Percentiles rank a stretch among this genome's conserved stretches.
Evolutionary conservation across 225 moss, liverwort and hornwort species (phyloP).

Genomic region (Anthoceros angustus): DNA sequence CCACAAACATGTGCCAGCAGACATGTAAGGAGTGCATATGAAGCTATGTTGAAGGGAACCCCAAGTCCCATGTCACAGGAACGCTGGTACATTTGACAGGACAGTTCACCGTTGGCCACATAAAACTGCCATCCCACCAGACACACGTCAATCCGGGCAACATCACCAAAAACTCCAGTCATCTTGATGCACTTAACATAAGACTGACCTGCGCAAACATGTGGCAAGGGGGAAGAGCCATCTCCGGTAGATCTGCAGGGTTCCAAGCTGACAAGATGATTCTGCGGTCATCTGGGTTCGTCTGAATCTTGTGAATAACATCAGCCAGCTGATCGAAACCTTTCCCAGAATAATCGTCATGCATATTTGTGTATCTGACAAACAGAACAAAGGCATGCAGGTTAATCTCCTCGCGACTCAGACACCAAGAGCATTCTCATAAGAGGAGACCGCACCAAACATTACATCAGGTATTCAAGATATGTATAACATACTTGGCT

Average conservation of each 20-base stretch:
- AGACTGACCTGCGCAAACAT: constrained; percentile 74
- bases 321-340: constrained; percentile 88
- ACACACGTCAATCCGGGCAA: not conserved
- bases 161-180: not conserved
- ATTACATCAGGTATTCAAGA: not conserved
- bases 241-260: constrained; percentile 68
- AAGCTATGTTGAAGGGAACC: constrained; percentile 90
- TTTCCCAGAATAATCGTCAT: constrained; percentile 68
- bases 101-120: constrained; percentile 76
- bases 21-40: constrained; percentile 81
- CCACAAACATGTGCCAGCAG: constrained; percentile 87
- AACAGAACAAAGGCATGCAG: not conserved
- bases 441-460: not conserved
- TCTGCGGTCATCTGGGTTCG: constrained; percentile 70
- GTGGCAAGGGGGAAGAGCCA: constrained; percentile 98
- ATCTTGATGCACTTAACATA: not conserved
- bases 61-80: constrained; percentile 98
- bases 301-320: constrained; percentile 67
- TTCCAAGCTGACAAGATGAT: constrained; percentile 94
- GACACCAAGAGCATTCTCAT: not conserved
- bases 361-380: constrained; percentile 69
- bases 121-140: constrained; percentile 45
- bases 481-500: constrained; percentile 38
- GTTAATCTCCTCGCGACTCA: not conserved
- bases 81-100: constrained; percentile 96